Percentiles rank a stretch among this genome's conserved stretches.
These are phyloP conservation scores for Saturnispora bothae DNA, from an alignment of 805 yeast species.

Conservation along the genomic window DNA sequence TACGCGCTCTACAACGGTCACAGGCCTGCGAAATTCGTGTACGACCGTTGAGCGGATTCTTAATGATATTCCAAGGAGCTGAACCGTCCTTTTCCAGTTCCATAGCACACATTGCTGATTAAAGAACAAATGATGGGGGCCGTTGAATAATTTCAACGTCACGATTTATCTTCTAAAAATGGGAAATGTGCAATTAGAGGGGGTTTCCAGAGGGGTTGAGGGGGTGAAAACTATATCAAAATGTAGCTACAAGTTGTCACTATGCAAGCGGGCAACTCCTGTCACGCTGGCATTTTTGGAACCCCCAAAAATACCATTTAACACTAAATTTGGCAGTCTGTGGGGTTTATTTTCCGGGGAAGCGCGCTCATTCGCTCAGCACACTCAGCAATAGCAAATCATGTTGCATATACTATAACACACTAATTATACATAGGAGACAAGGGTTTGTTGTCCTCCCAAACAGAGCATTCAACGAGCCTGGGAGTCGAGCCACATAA, in stretches of 20 bases:
- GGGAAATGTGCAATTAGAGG: too few relatives aligned
- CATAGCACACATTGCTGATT: too few relatives aligned
- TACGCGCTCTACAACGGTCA: slow-evolving; percentile 68
- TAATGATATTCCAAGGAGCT: slow-evolving; percentile 25
- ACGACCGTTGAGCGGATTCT: slow-evolving; percentile 28
- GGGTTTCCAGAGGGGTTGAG: too few relatives aligned
- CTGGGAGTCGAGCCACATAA: slow-evolving; percentile 22
- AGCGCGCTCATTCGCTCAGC: neutral
- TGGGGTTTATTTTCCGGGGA: neutral
- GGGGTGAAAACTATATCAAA: neutral
- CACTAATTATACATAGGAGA: too few relatives aligned
- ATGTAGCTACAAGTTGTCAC: neutral
- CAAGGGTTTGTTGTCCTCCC: too few relatives aligned
- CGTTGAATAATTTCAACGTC: too few relatives aligned
- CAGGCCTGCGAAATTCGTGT: slow-evolving; percentile 68
- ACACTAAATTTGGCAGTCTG: neutral
- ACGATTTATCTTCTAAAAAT: too few relatives aligned
- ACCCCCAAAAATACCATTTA: neutral
- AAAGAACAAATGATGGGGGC: too few relatives aligned
- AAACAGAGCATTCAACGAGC: too few relatives aligned
- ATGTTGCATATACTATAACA: too few relatives aligned
- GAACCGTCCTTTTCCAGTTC: too few relatives aligned
- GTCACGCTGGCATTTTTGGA: neutral
- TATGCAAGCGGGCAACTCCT: neutral
- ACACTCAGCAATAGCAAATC: too few relatives aligned